A percentile compares a stretch with the other conserved stretches of the same genome.
phyloP scores from a whole-genome alignment of 306 rosid species.

The Luffa aegyptiaca region DNA sequence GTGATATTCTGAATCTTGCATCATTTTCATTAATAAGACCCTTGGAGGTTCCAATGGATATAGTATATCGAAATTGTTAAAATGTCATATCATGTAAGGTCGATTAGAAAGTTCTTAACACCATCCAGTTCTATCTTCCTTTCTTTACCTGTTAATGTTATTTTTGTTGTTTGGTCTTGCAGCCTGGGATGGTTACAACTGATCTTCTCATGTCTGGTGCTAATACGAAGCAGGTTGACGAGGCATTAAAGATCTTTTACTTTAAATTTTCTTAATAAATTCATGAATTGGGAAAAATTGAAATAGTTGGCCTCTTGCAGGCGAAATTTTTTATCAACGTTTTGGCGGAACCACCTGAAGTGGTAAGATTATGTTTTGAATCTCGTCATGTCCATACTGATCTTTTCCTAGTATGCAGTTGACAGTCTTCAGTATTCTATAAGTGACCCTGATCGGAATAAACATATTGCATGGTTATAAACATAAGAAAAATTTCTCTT shows the following conservation, averaged over 20 bases:
- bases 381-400: not conserved
- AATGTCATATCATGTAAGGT: not conserved
- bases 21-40: not conserved
- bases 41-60: not conserved
- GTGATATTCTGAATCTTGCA: not conserved
- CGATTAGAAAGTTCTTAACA: not conserved
- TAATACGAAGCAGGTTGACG: constrained; percentile 69
- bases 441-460: not conserved
- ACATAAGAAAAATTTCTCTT: not conserved
- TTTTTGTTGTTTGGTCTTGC: constrained; percentile 24
- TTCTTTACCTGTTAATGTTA: not conserved
- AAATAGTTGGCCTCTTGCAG: constrained; percentile 26
- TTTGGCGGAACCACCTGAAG: constrained; percentile 96
- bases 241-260: not conserved
- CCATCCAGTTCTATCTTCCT: not conserved
- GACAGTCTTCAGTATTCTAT: not conserved
- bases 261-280: not conserved
- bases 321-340: constrained; percentile 95
- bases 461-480: not conserved
- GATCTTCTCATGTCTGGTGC: constrained; percentile 99
- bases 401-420: not conserved
- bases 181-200: constrained; percentile 99
- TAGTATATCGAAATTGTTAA: not conserved
- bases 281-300: not conserved
- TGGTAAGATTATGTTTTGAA: constrained; percentile 42